phyloP scores from a whole-genome alignment of 2,329 filamentous ascomycete genomes.

The Periconia sp. region DNA sequence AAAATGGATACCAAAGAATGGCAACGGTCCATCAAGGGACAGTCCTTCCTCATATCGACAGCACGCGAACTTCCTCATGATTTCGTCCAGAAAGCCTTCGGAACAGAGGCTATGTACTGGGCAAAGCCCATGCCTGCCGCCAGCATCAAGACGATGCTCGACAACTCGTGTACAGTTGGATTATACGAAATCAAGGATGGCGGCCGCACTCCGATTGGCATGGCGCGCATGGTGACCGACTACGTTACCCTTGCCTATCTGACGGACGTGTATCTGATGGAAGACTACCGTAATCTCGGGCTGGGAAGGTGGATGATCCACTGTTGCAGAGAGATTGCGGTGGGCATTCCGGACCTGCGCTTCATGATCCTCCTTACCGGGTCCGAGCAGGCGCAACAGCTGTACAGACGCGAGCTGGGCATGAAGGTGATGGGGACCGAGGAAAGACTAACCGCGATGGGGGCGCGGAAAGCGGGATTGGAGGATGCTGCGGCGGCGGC shows the following conservation, averaged over 20 bases:
- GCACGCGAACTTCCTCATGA: slow-evolving; percentile 27
- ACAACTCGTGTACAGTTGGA: slow-evolving; percentile 41
- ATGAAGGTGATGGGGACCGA: slow-evolving; percentile 29
- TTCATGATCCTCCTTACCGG: slow-evolving; percentile 36
- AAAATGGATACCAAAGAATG: slow-evolving; percentile 17
- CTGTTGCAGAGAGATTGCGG: slow-evolving; percentile 63
- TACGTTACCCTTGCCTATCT: slow-evolving; percentile 71
- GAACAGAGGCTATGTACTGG: slow-evolving; percentile 38
- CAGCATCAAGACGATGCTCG: slow-evolving; percentile 30
- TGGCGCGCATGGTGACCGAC: slow-evolving; percentile 72
- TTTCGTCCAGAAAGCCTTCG: slow-evolving; percentile 39
- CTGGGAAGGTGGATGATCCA: slow-evolving; percentile 70
- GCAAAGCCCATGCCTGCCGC: slow-evolving; percentile 28
- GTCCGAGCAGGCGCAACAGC: slow-evolving; percentile 26
- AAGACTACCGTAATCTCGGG: slow-evolving; percentile 65
- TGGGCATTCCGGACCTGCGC: slow-evolving; percentile 66
- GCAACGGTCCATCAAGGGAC: slow-evolving; percentile 24
- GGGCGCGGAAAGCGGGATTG: slow-evolving; percentile 27
- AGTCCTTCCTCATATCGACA: slow-evolving; percentile 36
- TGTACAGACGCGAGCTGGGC: slow-evolving; percentile 36
- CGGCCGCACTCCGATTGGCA: slow-evolving; percentile 56
- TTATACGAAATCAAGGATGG: slow-evolving; percentile 22
- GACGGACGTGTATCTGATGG: slow-evolving; percentile 71
- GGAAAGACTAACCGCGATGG: slow-evolving; percentile 30
- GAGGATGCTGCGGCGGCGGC: slow-evolving; percentile 1